Percentiles rank a stretch among this genome's conserved stretches.
Evolutionary conservation across 345 rosid species (phyloP).

Genomic region (Aquilaria sinensis): DNA sequence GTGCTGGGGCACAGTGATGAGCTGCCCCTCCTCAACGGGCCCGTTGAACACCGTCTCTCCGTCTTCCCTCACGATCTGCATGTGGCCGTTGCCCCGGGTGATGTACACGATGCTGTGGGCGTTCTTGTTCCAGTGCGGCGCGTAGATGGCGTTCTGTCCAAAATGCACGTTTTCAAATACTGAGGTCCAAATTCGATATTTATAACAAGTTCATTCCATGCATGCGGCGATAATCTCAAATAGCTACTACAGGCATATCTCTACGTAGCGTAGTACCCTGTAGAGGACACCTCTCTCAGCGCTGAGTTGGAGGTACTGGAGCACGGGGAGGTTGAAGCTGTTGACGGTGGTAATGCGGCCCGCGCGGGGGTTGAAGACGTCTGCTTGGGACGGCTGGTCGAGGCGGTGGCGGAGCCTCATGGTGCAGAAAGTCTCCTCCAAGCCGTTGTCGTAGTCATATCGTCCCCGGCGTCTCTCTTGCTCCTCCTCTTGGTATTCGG

Average conservation of each 20-base stretch:
- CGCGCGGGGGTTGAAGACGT: constrained; percentile 45
- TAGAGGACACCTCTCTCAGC: constrained; percentile 38
- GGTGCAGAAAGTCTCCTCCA: constrained; percentile 50
- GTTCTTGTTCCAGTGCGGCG: constrained; percentile 32
- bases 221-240: too few species aligned
- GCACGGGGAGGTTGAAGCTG: constrained; percentile 45
- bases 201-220: background rate
- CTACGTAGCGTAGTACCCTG: constrained; percentile 9
- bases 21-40: constrained; percentile 42
- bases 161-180: background rate
- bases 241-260: too few species aligned
- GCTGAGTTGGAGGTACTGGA: constrained; percentile 37
- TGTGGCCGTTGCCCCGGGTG: constrained; percentile 27
- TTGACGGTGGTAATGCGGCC: constrained; percentile 48
- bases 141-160: constrained; percentile 25
- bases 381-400: constrained; percentile 40
- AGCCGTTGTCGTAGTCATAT: constrained; percentile 24
- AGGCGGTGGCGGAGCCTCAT: constrained; percentile 37
- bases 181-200: background rate
- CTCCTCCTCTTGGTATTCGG: constrained; percentile 16
- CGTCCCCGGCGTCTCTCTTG: constrained; percentile 7
- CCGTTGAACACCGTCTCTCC: constrained; percentile 54
- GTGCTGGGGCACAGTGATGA: constrained; percentile 63
- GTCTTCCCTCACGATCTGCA: constrained; percentile 53
- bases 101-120: constrained; percentile 29